Evolutionary conservation across 768 basidiomycete genomes (phyloP), one percentile per base, ranked within the genome.

Genomic region (Podaxis sp.): DNA sequence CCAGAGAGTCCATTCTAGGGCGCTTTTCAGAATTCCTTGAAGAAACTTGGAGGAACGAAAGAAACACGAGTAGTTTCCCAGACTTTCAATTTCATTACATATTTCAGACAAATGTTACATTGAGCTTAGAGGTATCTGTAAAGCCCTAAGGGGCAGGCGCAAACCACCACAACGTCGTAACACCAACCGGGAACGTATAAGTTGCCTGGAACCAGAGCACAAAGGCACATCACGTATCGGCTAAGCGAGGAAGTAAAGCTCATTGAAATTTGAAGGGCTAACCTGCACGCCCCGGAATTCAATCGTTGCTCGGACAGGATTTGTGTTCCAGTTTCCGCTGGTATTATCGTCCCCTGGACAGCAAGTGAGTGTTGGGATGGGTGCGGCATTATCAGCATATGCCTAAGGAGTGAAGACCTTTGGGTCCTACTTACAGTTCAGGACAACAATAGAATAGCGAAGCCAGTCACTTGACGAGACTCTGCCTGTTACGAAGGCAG

Each of bases 111-210:
- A 17, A 27, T 11, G 37, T 50, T 6, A 50, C 4, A 25, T 62
- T 50, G 37, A 50, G 29, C 12, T 49, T 4, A 11, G 24, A 33
- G 27, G 9, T 29, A 24, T 13, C 29, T 4, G 40, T 47, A 27
- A 50, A 24, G 11, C 36, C 36, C n/a, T 22, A 37, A 11, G 9
- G 33, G 1, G 65, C 65, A 5, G 74, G 67, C 8, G 74, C 80
- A 63, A 75, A 82, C 81, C 80, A 83, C 81, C 80, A 83, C 8
- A 84, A 68, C 5, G 82, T 84, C 0, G 82, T 82, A 3, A 91
- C 85, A 27, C 90, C 90, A 13, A 91, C 88, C 1, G 90, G 89
- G 77, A 93, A 93, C 2, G 87, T 89, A 70, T 89, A 89, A 1
- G 77, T 82, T 2, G 89, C 90, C 85, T 71, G 50, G 40, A 5